Conservation (phyloP, 352 stramenopile genomes). For the Pythium angustatum region DNA sequence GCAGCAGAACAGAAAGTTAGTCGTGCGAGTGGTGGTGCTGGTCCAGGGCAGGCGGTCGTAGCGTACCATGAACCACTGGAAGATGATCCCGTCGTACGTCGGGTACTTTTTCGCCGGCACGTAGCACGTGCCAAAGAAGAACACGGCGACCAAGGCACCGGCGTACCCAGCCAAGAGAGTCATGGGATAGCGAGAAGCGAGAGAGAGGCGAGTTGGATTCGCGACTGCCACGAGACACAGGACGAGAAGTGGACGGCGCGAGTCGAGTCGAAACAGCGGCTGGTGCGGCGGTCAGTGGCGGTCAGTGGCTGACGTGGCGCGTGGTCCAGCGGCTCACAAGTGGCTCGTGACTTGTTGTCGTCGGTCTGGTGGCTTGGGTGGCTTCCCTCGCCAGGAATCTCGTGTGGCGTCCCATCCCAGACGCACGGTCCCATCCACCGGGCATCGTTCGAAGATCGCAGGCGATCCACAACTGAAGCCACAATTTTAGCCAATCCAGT, state of each 20-base stretch:
- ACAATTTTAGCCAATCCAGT: too few species aligned
- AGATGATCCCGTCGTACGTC: constrained; percentile 88
- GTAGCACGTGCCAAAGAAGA: constrained; percentile 87
- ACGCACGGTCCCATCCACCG: constrained; percentile 6
- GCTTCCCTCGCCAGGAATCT: background rate
- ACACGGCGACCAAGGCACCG: constrained; percentile 63
- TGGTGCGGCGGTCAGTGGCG: too few species aligned
- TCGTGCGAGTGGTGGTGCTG: background rate
- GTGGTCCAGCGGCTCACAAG: too few species aligned
- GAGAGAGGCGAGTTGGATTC: background rate
- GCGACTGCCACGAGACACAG: background rate
- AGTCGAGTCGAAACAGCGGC: too few species aligned
- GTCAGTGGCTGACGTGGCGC: too few species aligned
- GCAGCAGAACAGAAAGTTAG: background rate
- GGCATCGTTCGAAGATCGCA: too few species aligned
- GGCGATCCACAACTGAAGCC: too few species aligned
- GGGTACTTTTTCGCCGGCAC: constrained; percentile 81
- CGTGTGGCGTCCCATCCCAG: constrained; percentile 1
- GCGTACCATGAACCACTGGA: constrained; percentile 88
- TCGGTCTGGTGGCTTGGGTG: background rate
- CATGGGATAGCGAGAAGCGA: background rate
- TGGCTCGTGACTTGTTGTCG: background rate
- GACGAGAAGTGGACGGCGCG: too few species aligned
- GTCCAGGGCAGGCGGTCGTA: background rate
- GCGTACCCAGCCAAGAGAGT: constrained; percentile 57